Conservation (phyloP, 306 rosid genomes). For the Cyclanthera cordifolia region DNA sequence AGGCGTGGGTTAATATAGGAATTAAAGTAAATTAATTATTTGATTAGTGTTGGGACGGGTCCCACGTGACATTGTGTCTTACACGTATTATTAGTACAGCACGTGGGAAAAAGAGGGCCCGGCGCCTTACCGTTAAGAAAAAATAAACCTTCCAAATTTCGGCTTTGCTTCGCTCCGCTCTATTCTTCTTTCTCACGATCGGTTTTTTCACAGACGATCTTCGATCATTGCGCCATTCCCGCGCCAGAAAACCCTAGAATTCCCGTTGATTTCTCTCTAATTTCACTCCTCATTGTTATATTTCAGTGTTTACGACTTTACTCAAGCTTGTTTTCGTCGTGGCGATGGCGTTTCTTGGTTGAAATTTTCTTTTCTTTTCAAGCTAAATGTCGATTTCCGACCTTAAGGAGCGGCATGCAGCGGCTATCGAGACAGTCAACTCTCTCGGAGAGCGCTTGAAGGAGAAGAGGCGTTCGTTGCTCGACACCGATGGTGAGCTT, state of each 20-base stretch:
- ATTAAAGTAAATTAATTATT: neutral
- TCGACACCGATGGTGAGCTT: conserved; percentile 62
- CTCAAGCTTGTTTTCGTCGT: neutral
- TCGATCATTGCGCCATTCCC: neutral
- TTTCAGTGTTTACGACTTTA: neutral
- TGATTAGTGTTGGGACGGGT: neutral
- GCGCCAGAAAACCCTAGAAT: neutral
- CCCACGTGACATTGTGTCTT: neutral
- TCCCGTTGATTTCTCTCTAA: neutral
- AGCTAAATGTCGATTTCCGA: conserved; percentile 69
- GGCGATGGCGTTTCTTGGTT: conserved; percentile 20
- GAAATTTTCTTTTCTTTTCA: neutral
- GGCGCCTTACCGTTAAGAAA: neutral
- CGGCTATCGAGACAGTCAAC: conserved; percentile 70
- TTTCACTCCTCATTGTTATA: neutral
- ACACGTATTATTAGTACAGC: neutral
- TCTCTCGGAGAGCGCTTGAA: conserved; percentile 57
- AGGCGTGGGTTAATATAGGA: neutral
- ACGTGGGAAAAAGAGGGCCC: conserved; percentile 14
- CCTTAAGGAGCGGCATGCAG: conserved; percentile 77
- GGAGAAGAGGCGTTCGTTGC: conserved; percentile 61
- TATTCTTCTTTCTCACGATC: neutral
- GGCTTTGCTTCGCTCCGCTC: neutral
- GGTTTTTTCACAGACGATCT: neutral
- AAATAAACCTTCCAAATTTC: neutral